A percentile compares a stretch with the other conserved stretches of the same genome.
Conservation (phyloP, 2,329 filamentous ascomycete species). For the Neofusicoccum laricinum region DNA sequence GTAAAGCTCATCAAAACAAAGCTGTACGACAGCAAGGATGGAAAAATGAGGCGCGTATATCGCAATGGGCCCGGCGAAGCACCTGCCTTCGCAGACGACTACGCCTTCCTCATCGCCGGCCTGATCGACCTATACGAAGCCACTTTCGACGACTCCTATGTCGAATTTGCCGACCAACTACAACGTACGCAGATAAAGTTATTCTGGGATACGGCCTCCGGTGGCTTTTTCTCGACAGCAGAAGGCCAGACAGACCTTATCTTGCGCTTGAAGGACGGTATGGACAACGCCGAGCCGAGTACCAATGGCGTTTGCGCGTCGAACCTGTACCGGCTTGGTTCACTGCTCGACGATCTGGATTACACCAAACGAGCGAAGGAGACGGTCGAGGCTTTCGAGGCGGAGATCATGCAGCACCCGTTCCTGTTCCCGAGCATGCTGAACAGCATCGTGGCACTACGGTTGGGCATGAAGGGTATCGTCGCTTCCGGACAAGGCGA, state of each 20-base stretch:
- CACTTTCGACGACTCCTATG: slow-evolving; percentile 71
- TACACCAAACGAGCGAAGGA: slow-evolving; percentile 66
- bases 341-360: slow-evolving; percentile 62
- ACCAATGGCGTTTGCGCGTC: slow-evolving; percentile 83
- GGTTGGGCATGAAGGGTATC: slow-evolving; percentile 64
- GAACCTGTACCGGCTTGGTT: slow-evolving; percentile 80
- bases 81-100: slow-evolving; percentile 86
- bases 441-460: slow-evolving; percentile 68
- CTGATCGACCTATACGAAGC: slow-evolving; percentile 81
- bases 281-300: slow-evolving; percentile 87
- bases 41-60: slow-evolving; percentile 71
- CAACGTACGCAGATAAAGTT: slow-evolving; percentile 73
- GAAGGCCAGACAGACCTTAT: slow-evolving; percentile 65
- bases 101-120: slow-evolving; percentile 82
- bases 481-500: slow-evolving; percentile 51
- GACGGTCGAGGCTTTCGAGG: slow-evolving; percentile 82
- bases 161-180: slow-evolving; percentile 77
- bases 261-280: slow-evolving; percentile 88
- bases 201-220: slow-evolving; percentile 67
- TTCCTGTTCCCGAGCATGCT: slow-evolving; percentile 86
- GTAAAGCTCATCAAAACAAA: slow-evolving; percentile 69
- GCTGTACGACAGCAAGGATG: slow-evolving; percentile 65
- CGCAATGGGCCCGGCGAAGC: slow-evolving; percentile 64
- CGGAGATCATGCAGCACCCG: slow-evolving; percentile 87
- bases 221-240: slow-evolving; percentile 72